phyloP scores from a whole-genome alignment of 495 filamentous ascomycete species.

The Lichenothelia convexa region DNA sequence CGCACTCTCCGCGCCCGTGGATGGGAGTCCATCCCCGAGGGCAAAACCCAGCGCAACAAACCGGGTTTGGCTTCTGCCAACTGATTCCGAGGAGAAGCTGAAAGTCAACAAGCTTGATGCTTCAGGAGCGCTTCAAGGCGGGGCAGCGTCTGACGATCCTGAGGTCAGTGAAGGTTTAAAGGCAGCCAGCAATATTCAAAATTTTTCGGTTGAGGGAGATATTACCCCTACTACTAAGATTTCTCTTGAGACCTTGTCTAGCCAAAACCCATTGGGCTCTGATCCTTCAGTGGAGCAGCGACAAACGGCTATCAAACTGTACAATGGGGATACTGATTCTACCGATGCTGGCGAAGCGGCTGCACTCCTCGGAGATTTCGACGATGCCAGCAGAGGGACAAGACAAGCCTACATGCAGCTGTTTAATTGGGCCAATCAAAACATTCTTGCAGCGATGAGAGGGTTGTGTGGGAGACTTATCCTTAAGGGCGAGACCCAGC shows the following conservation, averaged over 20 bases:
- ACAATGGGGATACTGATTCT: constrained; percentile 65
- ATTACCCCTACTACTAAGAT: too few species aligned
- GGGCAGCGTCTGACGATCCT: too few species aligned
- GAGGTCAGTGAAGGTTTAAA: too few species aligned
- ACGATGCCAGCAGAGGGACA: constrained; percentile 42
- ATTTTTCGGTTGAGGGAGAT: too few species aligned
- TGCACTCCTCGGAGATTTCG: constrained; percentile 72
- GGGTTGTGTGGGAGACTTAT: constrained; percentile 67
- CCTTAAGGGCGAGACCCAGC: constrained; percentile 84
- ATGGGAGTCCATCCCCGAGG: too few species aligned
- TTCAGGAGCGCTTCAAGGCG: too few species aligned
- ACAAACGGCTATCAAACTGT: constrained; percentile 64
- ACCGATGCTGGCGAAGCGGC: constrained; percentile 61
- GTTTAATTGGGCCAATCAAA: constrained; percentile 69
- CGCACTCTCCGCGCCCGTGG: too few species aligned
- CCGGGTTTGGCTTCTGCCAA: constrained; percentile 22
- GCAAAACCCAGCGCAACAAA: constrained; percentile 48
- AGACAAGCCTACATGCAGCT: constrained; percentile 80
- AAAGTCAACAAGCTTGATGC: too few species aligned
- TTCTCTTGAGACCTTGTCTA: too few species aligned
- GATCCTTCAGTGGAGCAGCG: constrained; percentile 45
- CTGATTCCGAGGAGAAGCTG: constrained; percentile 26
- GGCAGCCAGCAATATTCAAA: too few species aligned
- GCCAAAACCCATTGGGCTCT: too few species aligned
- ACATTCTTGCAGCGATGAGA: constrained; percentile 63